Evolutionary conservation across 2,329 filamentous ascomycete species (phyloP).

Genomic region (Aspergillus sp.): DNA sequence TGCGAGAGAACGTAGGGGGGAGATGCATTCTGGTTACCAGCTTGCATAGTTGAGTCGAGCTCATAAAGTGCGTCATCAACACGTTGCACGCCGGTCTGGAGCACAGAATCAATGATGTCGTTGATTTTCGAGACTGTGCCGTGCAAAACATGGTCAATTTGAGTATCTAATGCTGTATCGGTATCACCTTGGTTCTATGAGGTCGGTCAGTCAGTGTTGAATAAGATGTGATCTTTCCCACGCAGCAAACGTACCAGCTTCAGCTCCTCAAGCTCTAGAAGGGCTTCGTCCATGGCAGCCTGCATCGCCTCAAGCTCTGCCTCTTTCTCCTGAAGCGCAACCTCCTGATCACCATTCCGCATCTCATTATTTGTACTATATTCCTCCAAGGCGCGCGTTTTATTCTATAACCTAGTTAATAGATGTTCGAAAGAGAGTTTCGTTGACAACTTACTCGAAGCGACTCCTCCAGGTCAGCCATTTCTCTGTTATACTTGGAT

Average conservation of each 20-base stretch:
- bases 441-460: constrained; percentile 51
- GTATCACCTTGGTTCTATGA: constrained; percentile 66
- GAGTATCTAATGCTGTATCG: constrained; percentile 79
- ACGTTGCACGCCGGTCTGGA: constrained; percentile 87
- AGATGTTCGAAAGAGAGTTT: not conserved
- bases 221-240: not conserved
- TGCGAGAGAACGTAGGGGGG: constrained; percentile 93
- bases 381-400: constrained; percentile 84
- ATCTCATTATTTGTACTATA: constrained; percentile 74
- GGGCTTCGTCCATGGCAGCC: constrained; percentile 92
- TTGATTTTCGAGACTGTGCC: constrained; percentile 90
- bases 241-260: constrained; percentile 51
- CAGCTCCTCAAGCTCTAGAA: constrained; percentile 88
- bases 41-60: constrained; percentile 95
- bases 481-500: constrained; percentile 93
- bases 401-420: constrained; percentile 57
- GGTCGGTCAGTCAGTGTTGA: not conserved
- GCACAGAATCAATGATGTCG: constrained; percentile 93
- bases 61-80: constrained; percentile 98
- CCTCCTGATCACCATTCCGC: constrained; percentile 81
- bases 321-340: constrained; percentile 86
- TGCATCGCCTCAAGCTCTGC: constrained; percentile 98
- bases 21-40: constrained; percentile 96
- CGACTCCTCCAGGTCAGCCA: constrained; percentile 93
- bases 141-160: constrained; percentile 86